Conservation (phyloP, 169 alveolate genomes). For the Babesia bovis region DNA sequence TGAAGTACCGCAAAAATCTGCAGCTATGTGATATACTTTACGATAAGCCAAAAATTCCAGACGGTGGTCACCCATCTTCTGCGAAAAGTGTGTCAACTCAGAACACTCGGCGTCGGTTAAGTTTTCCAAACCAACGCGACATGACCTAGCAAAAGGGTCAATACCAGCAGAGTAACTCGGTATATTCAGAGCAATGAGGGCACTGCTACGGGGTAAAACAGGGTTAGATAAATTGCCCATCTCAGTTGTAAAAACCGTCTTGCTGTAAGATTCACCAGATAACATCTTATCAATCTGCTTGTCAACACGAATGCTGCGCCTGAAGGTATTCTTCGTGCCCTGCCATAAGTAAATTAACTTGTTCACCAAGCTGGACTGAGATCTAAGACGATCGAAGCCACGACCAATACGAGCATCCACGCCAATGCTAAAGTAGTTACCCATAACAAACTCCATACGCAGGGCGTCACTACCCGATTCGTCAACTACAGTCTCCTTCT, state of each 20-base stretch:
- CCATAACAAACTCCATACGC: slow-evolving; percentile 74
- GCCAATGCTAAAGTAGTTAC: slow-evolving; percentile 91
- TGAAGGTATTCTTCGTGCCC: slow-evolving; percentile 81
- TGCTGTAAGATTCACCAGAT: slow-evolving; percentile 46
- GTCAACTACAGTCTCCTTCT: slow-evolving; percentile 67
- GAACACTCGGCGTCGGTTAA: slow-evolving; percentile 30
- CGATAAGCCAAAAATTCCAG: slow-evolving; percentile 60
- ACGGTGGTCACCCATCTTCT: slow-evolving; percentile 74
- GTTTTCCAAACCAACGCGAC: slow-evolving; percentile 57
- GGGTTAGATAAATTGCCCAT: slow-evolving; percentile 52
- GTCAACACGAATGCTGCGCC: slow-evolving; percentile 60
- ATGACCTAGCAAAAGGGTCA: slow-evolving; percentile 59
- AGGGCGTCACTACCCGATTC: slow-evolving; percentile 24
- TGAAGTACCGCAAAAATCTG: slow-evolving; percentile 63
- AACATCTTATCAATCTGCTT: slow-evolving; percentile 73
- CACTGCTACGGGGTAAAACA: slow-evolving; percentile 54
- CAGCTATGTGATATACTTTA: slow-evolving; percentile 30
- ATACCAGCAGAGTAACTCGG: slow-evolving; percentile 77
- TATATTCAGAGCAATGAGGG: slow-evolving; percentile 71
- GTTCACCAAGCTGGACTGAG: slow-evolving; percentile 75
- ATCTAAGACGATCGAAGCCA: slow-evolving; percentile 88
- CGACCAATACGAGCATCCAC: slow-evolving; percentile 91
- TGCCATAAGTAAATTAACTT: slow-evolving; percentile 70
- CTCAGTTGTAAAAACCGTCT: slow-evolving; percentile 70
- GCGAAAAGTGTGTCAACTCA: slow-evolving; percentile 41